Conservation (phyloP, 352 stramenopile species). For the Pythium brassicae region DNA sequence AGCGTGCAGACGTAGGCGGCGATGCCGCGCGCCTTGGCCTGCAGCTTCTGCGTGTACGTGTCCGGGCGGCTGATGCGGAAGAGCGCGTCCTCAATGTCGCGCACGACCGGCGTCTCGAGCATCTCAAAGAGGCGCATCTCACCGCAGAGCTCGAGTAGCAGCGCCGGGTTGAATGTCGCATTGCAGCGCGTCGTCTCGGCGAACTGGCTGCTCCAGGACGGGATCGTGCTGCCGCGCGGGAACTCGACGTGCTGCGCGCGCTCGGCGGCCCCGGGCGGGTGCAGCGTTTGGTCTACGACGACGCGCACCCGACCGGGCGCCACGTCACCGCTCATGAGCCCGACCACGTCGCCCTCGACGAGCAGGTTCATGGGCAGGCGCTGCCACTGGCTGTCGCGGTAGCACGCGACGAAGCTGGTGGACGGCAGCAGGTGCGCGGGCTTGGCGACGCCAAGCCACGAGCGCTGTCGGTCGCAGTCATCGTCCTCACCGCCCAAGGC, state of each 20-base stretch:
- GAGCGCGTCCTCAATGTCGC: slow-evolving; percentile 76
- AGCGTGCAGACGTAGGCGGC: slow-evolving; percentile 61
- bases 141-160: slow-evolving; percentile 76
- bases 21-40: slow-evolving; percentile 43
- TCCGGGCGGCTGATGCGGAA: slow-evolving; percentile 64
- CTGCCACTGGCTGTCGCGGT: slow-evolving; percentile 77
- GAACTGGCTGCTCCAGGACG: slow-evolving; percentile 35
- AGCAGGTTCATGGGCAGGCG: slow-evolving; percentile 81
- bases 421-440: slow-evolving; percentile 68
- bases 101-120: slow-evolving; percentile 75
- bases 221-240: slow-evolving; percentile 56
- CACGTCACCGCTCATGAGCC: slow-evolving; percentile 81
- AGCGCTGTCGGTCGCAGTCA: slow-evolving; percentile 9
- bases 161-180: slow-evolving; percentile 67
- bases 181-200: slow-evolving; percentile 54
- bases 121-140: slow-evolving; percentile 87
- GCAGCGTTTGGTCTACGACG: slow-evolving; percentile 20
- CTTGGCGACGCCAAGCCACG: slow-evolving; percentile 25
- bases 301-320: slow-evolving; percentile 58
- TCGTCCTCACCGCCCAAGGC: too few species aligned
- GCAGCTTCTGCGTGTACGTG: slow-evolving; percentile 78
- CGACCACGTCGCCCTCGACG: slow-evolving; percentile 73
- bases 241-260: slow-evolving; percentile 17
- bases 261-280: too few species aligned
- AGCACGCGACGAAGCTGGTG: slow-evolving; percentile 76